Evolutionary conservation across 2,329 filamentous ascomycete genomes (phyloP), one percentile per base, ranked within the genome.

Genomic region (Plectosphaerella cucumerina): DNA sequence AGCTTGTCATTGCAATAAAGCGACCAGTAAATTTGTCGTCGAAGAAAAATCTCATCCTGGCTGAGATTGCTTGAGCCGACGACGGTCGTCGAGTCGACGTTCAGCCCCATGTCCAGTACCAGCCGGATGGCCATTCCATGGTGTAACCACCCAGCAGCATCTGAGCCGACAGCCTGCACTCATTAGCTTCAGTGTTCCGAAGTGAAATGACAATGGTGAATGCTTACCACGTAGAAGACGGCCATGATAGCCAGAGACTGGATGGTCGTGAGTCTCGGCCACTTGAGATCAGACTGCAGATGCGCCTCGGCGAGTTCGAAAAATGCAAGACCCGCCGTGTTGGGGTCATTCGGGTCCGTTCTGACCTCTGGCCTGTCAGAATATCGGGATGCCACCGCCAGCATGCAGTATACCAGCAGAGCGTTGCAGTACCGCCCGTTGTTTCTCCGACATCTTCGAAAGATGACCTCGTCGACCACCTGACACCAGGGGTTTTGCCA

Each of bases 401-500:
- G 59, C 3, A 70, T 65, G 26, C 65, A 66, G 48, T 65, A 65
- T 8, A 67, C 50, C 1, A 70, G 57, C 3, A 69, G 53, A 2
- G 60, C 60, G 21, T 60, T 68, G 37, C 56, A 67, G 44, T 63
- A 69, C 10, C 62, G 56, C 1, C 65, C 66, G 1, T 57, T 51
- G 18, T 17, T 49, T 4, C 50, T 51, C 50, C 59, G 54, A 33
- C 62, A 64, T 5, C 67, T 52, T 15, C 67, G 60, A 49, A 70
- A 71, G 0, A 70, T 54, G 5, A 42, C 49, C 41, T 71, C 68
- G 31, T 70, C 62, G 1, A 69, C 59, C 0, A 69, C 52, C n/a
- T 68, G 65, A 15, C 56, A 58, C 65, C 67, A 70, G 0, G 68
- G 67, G 12, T 67, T 62, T 20, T 70, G 65, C 62, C 67, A 71